These are phyloP conservation scores for Peronospora destructor DNA, from an alignment of 352 stramenopile genomes.

Conservation along the genomic window DNA sequence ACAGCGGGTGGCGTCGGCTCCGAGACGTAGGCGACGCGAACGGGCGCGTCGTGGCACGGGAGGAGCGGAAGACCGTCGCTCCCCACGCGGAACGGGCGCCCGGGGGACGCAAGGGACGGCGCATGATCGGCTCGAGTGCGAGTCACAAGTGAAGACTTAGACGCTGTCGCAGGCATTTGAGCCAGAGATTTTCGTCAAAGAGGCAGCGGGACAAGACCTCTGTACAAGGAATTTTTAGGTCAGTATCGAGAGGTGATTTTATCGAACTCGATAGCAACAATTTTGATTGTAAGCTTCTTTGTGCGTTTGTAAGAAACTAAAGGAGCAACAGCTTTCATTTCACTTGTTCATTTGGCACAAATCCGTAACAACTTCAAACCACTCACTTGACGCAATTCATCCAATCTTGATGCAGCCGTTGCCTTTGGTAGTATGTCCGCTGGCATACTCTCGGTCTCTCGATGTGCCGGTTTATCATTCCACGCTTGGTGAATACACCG, in stretches of 20 bases:
- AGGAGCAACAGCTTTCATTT: too few relatives aligned
- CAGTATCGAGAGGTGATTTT: background rate
- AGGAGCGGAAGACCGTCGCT: conserved; percentile 31
- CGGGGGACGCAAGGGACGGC: conserved; percentile 2
- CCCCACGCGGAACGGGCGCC: conserved; percentile 20
- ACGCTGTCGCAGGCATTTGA: conserved; percentile 15
- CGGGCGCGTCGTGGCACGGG: conserved; percentile 20
- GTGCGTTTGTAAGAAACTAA: too few relatives aligned
- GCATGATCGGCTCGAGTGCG: conserved; percentile 19
- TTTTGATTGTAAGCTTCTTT: too few relatives aligned
- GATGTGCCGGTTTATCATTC: too few relatives aligned
- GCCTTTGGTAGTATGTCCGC: too few relatives aligned
- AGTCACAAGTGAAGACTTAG: conserved; percentile 28
- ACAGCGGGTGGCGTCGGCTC: conserved; percentile 2
- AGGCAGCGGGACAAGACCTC: background rate
- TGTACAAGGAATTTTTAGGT: background rate
- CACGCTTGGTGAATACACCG: too few relatives aligned
- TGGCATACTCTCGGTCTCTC: too few relatives aligned
- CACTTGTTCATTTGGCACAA: too few relatives aligned
- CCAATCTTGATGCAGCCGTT: too few relatives aligned
- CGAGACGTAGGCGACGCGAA: conserved; percentile 4
- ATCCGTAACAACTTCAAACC: too few relatives aligned
- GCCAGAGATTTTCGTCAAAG: conserved; percentile 7
- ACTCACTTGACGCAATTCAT: too few relatives aligned
- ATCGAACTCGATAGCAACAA: too few relatives aligned